Conservation (phyloP, 331 rosid species). For the Malus hybrid region DNA sequence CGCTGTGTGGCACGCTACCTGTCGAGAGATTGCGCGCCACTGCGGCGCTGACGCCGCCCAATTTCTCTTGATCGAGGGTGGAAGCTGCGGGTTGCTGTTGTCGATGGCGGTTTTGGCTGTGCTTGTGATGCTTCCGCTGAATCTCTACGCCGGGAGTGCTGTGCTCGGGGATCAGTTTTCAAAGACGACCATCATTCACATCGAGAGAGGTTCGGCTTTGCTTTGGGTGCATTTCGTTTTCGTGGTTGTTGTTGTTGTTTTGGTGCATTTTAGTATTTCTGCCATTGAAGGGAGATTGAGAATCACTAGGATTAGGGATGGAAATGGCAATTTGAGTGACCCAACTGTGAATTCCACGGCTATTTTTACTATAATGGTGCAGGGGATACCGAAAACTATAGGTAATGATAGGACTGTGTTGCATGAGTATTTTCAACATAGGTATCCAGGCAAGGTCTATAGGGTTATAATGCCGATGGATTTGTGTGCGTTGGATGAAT, state of each 20-base stretch:
- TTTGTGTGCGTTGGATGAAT: slow-evolving; percentile 90
- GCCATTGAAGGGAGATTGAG: slow-evolving; percentile 57
- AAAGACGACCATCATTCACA: slow-evolving; percentile 76
- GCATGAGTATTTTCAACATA: slow-evolving; percentile 77
- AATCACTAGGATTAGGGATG: slow-evolving; percentile 84
- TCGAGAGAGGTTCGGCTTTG: slow-evolving; percentile 63
- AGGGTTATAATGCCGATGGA: slow-evolving; percentile 79
- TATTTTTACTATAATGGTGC: slow-evolving; percentile 86
- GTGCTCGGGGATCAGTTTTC: slow-evolving; percentile 63
- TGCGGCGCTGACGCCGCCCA: slow-evolving; percentile 98
- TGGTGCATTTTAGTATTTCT: slow-evolving; percentile 71
- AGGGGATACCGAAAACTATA: slow-evolving; percentile 74
- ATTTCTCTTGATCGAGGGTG: slow-evolving; percentile 83
- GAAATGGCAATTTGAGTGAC: slow-evolving; percentile 73
- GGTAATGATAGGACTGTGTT: slow-evolving; percentile 58
- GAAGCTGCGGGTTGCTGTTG: slow-evolving; percentile 70
- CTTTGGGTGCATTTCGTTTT: slow-evolving; percentile 93
- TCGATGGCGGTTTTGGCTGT: slow-evolving; percentile 48
- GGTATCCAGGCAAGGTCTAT: slow-evolving; percentile 87
- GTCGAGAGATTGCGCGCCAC: slow-evolving; percentile 81
- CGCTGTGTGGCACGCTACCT: slow-evolving; percentile 95
- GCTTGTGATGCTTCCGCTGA: slow-evolving; percentile 59
- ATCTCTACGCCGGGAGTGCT: slow-evolving; percentile 65
- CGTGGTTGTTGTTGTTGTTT: slow-evolving; percentile 44
- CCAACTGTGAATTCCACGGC: slow-evolving; percentile 64